Evolutionary conservation across 495 filamentous ascomycete species (phyloP), one percentile per base, ranked within the genome.

Genomic region (Penicillium mononematosum): DNA sequence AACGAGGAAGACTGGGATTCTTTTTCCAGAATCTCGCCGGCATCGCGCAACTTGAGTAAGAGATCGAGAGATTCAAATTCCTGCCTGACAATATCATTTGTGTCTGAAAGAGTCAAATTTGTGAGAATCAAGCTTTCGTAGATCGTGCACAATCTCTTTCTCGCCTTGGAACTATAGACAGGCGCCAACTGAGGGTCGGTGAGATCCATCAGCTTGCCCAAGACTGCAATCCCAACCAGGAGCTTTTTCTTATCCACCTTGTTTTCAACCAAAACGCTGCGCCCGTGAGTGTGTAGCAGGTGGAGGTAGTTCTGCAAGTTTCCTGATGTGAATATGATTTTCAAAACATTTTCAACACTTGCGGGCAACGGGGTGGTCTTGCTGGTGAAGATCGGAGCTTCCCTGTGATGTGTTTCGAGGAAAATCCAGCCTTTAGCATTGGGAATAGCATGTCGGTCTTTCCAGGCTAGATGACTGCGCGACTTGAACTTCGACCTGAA

Each of bases 401-500:
- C 53, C 16, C 44, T 19, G 5, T 45, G 45, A 9, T 31, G 20
- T 7, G 20, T 29, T 10, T 55, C 29, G 16, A 63, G 27, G 31
- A 45, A 64, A 14, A 58, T 22, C 31, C 27, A 50, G 6, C 16
- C 10, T 16, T 42, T 11, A 1, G 39, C 14, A 27, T 19, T 0
- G 0, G 60, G 55, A 10, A 29, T 7, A 6, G 22, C 17, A 41
- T 56, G 12, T 6, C 61, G 55, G 4, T 42, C 3, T 14, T 57
- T 27, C 64, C 64, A 67, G 2, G 0, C 6, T n/a, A 59, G 46
- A 12, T 31, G 46, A 12, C 52, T 59, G 1, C 3, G 11, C 1
- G n/a, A 11, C n/a, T 54, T 4, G 46, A 64, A 67, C 2, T 19
- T 25, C 17, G 20, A n/a, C 36, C 39, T 7, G 16, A 63, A 67